Percentiles rank a stretch among this genome's conserved stretches.
phyloP scores from a whole-genome alignment of 2,329 filamentous ascomycete species.

The Annulohypoxylon truncatum region DNA sequence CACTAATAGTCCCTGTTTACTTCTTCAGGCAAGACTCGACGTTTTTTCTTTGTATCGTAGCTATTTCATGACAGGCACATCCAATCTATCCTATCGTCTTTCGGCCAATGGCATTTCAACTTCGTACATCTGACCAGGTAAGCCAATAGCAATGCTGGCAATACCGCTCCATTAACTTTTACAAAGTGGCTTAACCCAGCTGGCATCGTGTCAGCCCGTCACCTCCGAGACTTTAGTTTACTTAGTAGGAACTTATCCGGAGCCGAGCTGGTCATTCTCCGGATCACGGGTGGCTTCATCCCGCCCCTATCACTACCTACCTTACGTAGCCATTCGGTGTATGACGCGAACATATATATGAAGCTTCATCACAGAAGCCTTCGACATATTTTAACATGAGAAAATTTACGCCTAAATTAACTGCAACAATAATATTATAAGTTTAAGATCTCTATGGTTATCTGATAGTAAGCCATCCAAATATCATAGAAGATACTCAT shows the following conservation, averaged over 20 bases:
- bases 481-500: no score
- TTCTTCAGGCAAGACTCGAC: neutral
- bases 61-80: neutral
- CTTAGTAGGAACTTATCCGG: no score
- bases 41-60: neutral
- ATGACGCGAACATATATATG: constrained; percentile 33
- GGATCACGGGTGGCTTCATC: neutral
- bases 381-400: no score
- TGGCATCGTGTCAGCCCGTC: neutral
- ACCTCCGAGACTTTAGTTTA: neutral
- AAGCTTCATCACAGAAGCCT: neutral
- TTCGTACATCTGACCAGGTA: neutral
- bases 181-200: neutral
- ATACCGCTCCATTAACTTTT: neutral
- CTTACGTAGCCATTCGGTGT: no score
- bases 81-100: neutral
- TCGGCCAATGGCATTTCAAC: neutral
- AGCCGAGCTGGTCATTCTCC: constrained; percentile 12
- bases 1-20: neutral
- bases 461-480: no score
- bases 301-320: constrained; percentile 14
- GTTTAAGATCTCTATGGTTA: no score
- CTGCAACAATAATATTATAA: no score
- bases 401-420: no score
- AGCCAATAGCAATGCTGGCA: neutral